These are phyloP conservation scores for Bruguiera gymnorhiza DNA, from an alignment of 345 rosid genomes.

Conservation along the genomic window DNA sequence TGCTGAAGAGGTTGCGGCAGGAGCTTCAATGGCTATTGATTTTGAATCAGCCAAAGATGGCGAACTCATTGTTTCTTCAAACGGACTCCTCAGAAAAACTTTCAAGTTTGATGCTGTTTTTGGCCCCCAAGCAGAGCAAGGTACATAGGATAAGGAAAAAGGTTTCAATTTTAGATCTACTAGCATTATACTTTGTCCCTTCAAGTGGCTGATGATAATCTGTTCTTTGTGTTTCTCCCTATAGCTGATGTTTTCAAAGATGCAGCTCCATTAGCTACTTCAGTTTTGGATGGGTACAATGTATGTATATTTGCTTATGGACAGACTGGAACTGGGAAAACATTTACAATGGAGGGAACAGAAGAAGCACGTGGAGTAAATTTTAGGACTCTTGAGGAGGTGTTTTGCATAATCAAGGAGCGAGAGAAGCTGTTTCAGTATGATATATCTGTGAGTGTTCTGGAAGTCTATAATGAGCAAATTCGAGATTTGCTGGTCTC, in stretches of 20 bases:
- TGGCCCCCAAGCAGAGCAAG: conserved; percentile 85
- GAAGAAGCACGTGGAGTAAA: conserved; percentile 89
- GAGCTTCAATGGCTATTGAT: conserved; percentile 60
- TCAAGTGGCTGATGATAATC: conserved; percentile 2
- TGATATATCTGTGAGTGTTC: conserved; percentile 82
- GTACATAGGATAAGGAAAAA: conserved; percentile 31
- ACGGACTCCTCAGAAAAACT: conserved; percentile 71
- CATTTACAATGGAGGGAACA: conserved; percentile 94
- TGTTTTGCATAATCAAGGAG: conserved; percentile 61
- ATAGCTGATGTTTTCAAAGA: conserved; percentile 85
- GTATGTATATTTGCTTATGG: conserved; percentile 96
- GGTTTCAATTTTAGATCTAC: not conserved
- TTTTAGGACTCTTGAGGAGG: conserved; percentile 78
- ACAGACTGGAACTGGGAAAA: conserved; percentile 94
- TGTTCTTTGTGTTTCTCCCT: conserved; percentile 17
- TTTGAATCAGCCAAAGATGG: conserved; percentile 82
- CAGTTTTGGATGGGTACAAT: conserved; percentile 94
- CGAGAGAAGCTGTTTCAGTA: conserved; percentile 56
- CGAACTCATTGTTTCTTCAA: conserved; percentile 70
- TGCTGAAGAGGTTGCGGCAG: conserved; percentile 57
- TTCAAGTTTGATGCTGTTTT: conserved; percentile 90
- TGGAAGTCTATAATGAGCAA: conserved; percentile 98
- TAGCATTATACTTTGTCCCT: conserved; percentile 2
- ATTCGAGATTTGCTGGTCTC: conserved; percentile 72
- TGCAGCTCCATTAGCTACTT: conserved; percentile 80